Base-by-base conservation (phyloP, 1,284 basidiomycete genomes). In the Tilletia setariae region DNA sequence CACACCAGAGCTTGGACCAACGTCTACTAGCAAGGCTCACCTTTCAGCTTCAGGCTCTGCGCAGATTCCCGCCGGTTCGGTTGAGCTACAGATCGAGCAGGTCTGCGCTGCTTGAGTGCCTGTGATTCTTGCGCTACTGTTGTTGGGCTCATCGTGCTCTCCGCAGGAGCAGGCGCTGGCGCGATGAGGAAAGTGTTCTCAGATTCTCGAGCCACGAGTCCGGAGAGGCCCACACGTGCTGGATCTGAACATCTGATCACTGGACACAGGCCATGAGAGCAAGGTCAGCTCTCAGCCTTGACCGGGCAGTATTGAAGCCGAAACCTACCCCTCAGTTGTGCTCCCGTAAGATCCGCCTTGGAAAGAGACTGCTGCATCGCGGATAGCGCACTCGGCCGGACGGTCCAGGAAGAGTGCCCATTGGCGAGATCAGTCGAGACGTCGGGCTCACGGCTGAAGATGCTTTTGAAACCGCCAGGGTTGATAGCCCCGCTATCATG, bases 141-240 rank as follows among this genome's bases (percentile, higher is more conserved):
- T 11, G 53, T 21, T 19, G 25, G 16, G 15, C 19, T 11, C 32
- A 8, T 8, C 7, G 53, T 28, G 4, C 23, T 28, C 9, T 21
- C 9, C 25, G 15, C 23, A 9, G 7, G 53, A 15, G 53, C 53
- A 23, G 53, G 53, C 28, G 25, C 53, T 21, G 32, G 23, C 4
- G 53, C 53, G 53, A 59, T 30, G 19, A 59, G 19, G 25, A 59
- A 30, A 7, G 53, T 59, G 53, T 59, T 59, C 25, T 59, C 53
- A 21, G 53, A 28, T 30, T 59, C 53, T 8, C 53, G 53, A 3
- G 53, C 53, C 23, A 59, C 53, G 23, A 59, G 53, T 11, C 53
- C 53, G 25, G 25, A 15, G 23, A 59, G 32, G 15, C 53, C 53
- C 11, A 59, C 53, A 1, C 53, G 53, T 1, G 53, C 53, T 15